Percentiles rank a stretch among this genome's conserved stretches.
These are phyloP conservation scores for Paraconiothyrium sp. DNA, from an alignment of 2,329 filamentous ascomycete genomes.

Conservation along the genomic window DNA sequence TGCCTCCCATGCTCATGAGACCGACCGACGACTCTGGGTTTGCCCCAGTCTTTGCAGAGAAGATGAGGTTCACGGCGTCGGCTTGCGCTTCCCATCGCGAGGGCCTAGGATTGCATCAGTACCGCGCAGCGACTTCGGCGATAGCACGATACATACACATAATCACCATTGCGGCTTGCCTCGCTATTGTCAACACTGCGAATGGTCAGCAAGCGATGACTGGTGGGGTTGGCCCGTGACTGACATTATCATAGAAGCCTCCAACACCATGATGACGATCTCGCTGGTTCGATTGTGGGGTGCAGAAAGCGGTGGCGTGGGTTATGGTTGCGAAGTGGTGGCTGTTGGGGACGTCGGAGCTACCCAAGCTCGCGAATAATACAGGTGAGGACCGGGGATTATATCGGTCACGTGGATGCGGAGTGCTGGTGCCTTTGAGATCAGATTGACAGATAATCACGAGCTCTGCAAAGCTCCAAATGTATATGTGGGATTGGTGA, in stretches of 20 bases:
- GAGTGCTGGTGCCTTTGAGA: background rate
- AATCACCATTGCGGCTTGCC: conserved; percentile 96
- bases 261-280: conserved; percentile 84
- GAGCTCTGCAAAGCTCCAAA: background rate
- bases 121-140: conserved; percentile 15
- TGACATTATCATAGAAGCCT: conserved; percentile 97
- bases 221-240: conserved; percentile 25
- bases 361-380: conserved; percentile 10
- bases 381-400: conserved; percentile 9
- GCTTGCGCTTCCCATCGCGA: conserved; percentile 96
- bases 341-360: conserved; percentile 21
- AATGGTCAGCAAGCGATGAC: conserved; percentile 30
- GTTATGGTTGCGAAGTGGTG: conserved; percentile 15
- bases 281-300: conserved; percentile 17
- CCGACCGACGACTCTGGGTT: conserved; percentile 98
- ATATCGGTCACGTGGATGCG: conserved; percentile 9
- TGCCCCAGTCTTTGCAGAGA: conserved; percentile 92
- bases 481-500: no score
- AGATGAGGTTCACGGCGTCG: conserved; percentile 93
- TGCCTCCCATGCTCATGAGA: conserved; percentile 98
- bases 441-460: no score
- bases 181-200: conserved; percentile 95
- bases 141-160: conserved; percentile 60
- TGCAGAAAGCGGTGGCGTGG: conserved; percentile 17
- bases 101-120: conserved; percentile 69